Evolutionary conservation across 345 rosid genomes (phyloP).

Genomic region (Cardamine occulta): DNA sequence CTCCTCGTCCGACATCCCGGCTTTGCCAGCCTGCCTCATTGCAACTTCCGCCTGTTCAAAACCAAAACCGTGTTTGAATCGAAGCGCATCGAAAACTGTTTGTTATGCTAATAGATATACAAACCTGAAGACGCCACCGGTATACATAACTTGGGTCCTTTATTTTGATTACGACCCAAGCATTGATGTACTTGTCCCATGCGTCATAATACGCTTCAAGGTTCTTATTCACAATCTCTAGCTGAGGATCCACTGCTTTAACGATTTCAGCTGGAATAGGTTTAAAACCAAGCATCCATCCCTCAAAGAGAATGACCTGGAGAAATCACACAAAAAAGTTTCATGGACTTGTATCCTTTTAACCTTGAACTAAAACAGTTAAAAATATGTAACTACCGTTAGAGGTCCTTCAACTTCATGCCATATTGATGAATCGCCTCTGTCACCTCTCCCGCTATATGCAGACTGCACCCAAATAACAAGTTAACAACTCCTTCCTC

Average conservation of each 20-base stretch:
- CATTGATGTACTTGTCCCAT: slow-evolving; percentile 83
- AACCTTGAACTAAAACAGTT: not conserved
- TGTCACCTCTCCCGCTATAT: slow-evolving; percentile 83
- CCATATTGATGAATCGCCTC: slow-evolving; percentile 84
- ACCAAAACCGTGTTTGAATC: not conserved
- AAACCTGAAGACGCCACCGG: slow-evolving; percentile 95
- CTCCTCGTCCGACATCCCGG: slow-evolving; percentile 96
- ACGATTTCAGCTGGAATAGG: slow-evolving; percentile 67
- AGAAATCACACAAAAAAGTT: not conserved
- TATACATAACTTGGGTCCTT: slow-evolving; percentile 88
- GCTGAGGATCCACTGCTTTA: slow-evolving; percentile 85
- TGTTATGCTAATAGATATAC: slow-evolving; percentile 5
- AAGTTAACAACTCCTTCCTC: slow-evolving; percentile 9
- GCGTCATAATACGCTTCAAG: slow-evolving; percentile 86
- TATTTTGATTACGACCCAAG: slow-evolving; percentile 91
- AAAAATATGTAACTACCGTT: slow-evolving; percentile 50
- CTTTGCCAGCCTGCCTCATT: slow-evolving; percentile 83
- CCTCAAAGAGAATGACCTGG: slow-evolving; percentile 87
- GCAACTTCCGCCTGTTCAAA: slow-evolving; percentile 85
- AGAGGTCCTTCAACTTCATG: slow-evolving; percentile 94
- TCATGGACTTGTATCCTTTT: not conserved
- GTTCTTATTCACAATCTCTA: slow-evolving; percentile 75
- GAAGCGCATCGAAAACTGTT: not conserved
- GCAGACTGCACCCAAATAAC: slow-evolving; percentile 72
- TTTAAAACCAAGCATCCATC: slow-evolving; percentile 99